A percentile compares a stretch with the other conserved stretches of the same genome.
phyloP scores from a whole-genome alignment of 148 eudicot species.

The Hydrangea macrophylla region DNA sequence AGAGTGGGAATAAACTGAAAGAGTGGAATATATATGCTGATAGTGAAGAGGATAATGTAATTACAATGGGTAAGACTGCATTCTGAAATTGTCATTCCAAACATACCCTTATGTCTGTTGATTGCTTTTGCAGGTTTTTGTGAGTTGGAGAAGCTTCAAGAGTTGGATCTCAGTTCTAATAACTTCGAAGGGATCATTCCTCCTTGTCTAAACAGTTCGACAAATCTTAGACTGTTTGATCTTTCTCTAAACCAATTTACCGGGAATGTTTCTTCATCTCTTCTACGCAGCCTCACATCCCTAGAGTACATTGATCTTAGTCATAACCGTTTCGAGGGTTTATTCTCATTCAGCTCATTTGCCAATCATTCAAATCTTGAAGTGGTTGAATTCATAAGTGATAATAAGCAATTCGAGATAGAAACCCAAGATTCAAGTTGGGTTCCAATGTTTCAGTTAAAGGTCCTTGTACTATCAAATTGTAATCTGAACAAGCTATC shows the following conservation, averaged over 20 bases:
- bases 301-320: background rate
- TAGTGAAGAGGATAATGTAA: background rate
- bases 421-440: background rate
- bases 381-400: background rate
- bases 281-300: background rate
- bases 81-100: too few species aligned
- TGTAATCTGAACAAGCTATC: constrained; percentile 14
- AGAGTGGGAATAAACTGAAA: background rate
- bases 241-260: background rate
- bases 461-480: constrained; percentile 8
- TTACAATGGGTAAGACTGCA: too few species aligned
- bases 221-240: background rate
- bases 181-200: background rate
- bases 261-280: background rate
- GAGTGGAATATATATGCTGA: background rate
- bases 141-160: background rate
- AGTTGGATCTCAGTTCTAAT: background rate
- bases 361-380: background rate
- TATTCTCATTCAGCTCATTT: background rate
- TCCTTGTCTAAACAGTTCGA: background rate
- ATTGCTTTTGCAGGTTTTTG: background rate
- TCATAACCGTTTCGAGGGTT: background rate
- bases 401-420: background rate
- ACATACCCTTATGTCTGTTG: too few species aligned
- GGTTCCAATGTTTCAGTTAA: constrained; percentile 11